Evolutionary conservation across 768 basidiomycete genomes (phyloP), one percentile per base, ranked within the genome.

Genomic region (Leucocoprinus sp.): DNA sequence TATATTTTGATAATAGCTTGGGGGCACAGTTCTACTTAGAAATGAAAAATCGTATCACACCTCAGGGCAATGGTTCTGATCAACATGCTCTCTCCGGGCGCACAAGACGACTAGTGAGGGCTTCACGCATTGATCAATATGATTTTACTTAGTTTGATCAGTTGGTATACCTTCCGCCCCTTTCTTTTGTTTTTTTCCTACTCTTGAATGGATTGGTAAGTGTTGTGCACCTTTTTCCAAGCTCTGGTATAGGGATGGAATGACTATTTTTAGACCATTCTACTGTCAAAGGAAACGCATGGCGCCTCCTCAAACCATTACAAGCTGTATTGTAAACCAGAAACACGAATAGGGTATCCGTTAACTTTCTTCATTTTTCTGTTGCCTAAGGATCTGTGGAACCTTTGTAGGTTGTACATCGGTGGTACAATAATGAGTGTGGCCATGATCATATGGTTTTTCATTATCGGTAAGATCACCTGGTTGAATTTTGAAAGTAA

Each of bases 401-500:
- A 15, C 43, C 8, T 45, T 4, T 4, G 26, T 29, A 48, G 46
- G 8, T 18, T 48, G 6, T 42, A 42, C 18, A 33, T 36, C 15
- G 46, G 46, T 7, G 46, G 46, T n/a, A 26, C 46, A 3, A 36
- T 41, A 17, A 48, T 48, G 18, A 11, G 46, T 2, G 26, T 48
- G 12, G 37, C 17, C 1, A 42, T 48, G 46, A 11, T 42, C 34
- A 19, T 37, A 11, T 48, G 46, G 46, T 21, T 42, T 19, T 19
- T 48, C 23, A 17, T 48, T 14, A 34, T 48, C 33, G 39, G 46
- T 48, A 31, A 42, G 46, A 8, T 4, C 4, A 26, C 15, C n/a
- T 5, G 12, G 14, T 14, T 5, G 12, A 8, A 9, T 3, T 4
- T 17, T 2, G 14, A n/a, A n/a, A n/a, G 8, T 3, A 8, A 37